phyloP scores from a whole-genome alignment of 306 rosid species.

The Boehmeria nivea region DNA sequence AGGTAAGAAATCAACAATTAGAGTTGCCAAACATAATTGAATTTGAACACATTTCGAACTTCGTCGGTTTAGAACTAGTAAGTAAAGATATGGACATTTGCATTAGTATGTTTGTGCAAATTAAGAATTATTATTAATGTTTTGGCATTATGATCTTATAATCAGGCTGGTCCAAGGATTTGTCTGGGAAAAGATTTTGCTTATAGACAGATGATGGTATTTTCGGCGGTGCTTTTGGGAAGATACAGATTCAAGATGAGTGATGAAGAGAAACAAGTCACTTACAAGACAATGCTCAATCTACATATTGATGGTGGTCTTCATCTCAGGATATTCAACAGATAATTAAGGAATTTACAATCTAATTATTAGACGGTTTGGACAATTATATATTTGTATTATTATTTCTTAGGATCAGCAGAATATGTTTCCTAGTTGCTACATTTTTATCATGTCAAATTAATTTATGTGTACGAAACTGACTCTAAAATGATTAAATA shows the following conservation, averaged over 20 bases:
- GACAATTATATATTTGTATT: too few species aligned
- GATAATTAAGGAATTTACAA: neutral
- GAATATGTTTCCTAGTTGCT: too few species aligned
- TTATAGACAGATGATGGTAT: constrained; percentile 73
- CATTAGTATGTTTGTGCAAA: neutral
- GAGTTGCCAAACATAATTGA: too few species aligned
- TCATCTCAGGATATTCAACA: neutral
- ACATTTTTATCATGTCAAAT: too few species aligned
- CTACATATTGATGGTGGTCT: constrained; percentile 17
- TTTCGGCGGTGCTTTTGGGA: constrained; percentile 43
- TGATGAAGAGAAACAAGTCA: constrained; percentile 7
- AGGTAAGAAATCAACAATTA: constrained; percentile 10
- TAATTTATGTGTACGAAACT: too few species aligned
- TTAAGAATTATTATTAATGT: neutral
- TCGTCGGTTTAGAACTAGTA: too few species aligned
- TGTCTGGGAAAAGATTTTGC: constrained; percentile 88
- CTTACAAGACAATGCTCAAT: constrained; percentile 13
- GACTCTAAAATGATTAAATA: too few species aligned
- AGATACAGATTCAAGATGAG: constrained; percentile 14
- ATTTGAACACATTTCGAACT: neutral
- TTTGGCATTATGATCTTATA: neutral
- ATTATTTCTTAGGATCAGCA: too few species aligned
- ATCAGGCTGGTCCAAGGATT: constrained; percentile 72
- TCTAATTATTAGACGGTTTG: too few species aligned
- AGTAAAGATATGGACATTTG: too few species aligned